These are phyloP conservation scores for Acer saccharum DNA, from an alignment of 345 rosid species.

Conservation along the genomic window DNA sequence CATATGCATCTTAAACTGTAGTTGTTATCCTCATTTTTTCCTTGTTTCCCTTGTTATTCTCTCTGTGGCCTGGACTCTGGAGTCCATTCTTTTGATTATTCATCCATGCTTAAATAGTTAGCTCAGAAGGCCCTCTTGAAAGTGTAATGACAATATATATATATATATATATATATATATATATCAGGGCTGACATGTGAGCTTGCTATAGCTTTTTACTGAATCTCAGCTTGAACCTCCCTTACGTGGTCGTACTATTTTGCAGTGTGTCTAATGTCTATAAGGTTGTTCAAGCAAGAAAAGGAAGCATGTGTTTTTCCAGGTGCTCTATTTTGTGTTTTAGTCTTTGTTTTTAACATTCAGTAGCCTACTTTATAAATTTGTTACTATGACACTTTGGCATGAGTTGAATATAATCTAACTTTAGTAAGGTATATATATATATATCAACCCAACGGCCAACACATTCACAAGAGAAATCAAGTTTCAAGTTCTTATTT, in stretches of 20 bases:
- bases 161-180: too few relatives aligned
- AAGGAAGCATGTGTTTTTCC: conserved; percentile 41
- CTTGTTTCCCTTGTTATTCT: too few relatives aligned
- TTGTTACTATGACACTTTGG: too few relatives aligned
- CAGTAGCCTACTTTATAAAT: too few relatives aligned
- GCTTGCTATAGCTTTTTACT: background rate
- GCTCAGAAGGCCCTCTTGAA: background rate
- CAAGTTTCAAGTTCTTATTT: too few relatives aligned
- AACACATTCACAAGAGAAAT: too few relatives aligned
- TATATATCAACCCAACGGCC: too few relatives aligned
- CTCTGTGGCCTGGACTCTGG: background rate
- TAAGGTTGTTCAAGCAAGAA: conserved; percentile 80
- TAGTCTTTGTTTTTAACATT: too few relatives aligned
- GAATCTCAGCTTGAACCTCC: conserved; percentile 18
- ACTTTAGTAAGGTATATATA: too few relatives aligned
- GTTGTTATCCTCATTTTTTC: background rate
- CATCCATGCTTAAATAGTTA: conserved; percentile 9
- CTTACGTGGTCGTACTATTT: conserved; percentile 8
- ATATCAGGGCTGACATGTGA: background rate
- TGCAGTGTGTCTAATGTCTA: conserved; percentile 72
- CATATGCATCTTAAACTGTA: background rate
- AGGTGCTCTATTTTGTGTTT: too few relatives aligned
- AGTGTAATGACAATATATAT: background rate
- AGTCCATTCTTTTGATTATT: background rate
- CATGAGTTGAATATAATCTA: too few relatives aligned